A percentile compares a stretch with the other conserved stretches of the same genome.
Evolutionary conservation across 805 yeast genomes (phyloP).

Genomic region (Trichomonascus vanleenenianus): DNA sequence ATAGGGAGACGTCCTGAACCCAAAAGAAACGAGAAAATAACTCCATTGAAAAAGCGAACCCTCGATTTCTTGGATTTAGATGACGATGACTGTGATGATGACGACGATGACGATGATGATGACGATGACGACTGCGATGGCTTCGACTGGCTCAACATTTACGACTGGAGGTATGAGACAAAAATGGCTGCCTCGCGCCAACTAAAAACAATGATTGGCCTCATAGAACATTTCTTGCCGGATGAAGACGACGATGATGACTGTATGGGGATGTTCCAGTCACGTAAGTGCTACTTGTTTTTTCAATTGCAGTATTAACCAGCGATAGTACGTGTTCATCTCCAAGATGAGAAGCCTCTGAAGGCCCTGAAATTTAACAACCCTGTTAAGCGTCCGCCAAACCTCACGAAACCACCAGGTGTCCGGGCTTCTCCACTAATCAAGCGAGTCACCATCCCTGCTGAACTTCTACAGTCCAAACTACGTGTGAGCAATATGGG

Average conservation of each 20-base stretch:
- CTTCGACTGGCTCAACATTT: background rate
- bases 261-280: background rate
- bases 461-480: background rate
- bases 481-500: constrained; percentile 5
- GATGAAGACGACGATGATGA: constrained; percentile 1
- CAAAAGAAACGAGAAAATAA: background rate
- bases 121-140: background rate
- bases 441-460: background rate
- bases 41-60: background rate
- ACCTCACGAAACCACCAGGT: background rate
- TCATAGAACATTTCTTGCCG: background rate
- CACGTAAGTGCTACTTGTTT: too few relatives aligned
- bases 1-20: background rate
- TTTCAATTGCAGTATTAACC: too few relatives aligned
- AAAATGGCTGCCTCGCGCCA: background rate
- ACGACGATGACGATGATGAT: constrained; percentile 2
- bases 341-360: too few relatives aligned
- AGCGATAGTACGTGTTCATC: too few relatives aligned
- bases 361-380: too few relatives aligned
- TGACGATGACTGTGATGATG: constrained; percentile 6
- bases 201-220: background rate
- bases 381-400: too few relatives aligned
- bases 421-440: too few relatives aligned
- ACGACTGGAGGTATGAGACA: background rate
- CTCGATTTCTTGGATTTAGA: background rate